phyloP scores from a whole-genome alignment of 495 filamentous ascomycete genomes.

The Talaromyces borbonicus region DNA sequence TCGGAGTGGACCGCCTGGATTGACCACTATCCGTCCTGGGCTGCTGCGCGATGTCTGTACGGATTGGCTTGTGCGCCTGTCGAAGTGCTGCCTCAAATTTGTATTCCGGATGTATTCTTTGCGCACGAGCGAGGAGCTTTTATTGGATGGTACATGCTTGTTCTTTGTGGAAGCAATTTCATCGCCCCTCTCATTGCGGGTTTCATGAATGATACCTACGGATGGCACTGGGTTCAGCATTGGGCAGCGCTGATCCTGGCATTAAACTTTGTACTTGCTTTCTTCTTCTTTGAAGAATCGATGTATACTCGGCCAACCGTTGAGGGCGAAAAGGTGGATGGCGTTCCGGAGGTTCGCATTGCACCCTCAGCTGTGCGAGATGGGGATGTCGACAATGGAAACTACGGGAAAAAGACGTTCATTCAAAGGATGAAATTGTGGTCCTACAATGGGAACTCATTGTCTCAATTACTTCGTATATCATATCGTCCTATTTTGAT shows the following conservation, averaged over 20 bases:
- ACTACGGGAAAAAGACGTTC: neutral
- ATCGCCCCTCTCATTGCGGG: constrained; percentile 41
- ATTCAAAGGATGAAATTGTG: constrained; percentile 9
- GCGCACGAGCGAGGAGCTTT: constrained; percentile 42
- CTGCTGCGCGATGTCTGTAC: constrained; percentile 39
- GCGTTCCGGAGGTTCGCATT: neutral
- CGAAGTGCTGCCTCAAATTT: constrained; percentile 40
- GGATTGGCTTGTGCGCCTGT: constrained; percentile 44
- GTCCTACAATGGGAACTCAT: constrained; percentile 4
- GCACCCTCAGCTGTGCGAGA: neutral
- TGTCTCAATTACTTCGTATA: constrained; percentile 5
- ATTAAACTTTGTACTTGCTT: constrained; percentile 36
- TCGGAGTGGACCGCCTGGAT: constrained; percentile 38
- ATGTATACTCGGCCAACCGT: constrained; percentile 5
- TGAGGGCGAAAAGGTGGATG: constrained; percentile 3
- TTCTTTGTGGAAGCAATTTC: constrained; percentile 38
- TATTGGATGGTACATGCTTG: constrained; percentile 41
- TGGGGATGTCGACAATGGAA: neutral
- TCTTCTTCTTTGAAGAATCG: constrained; percentile 50
- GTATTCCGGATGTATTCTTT: constrained; percentile 41
- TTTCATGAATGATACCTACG: constrained; percentile 39
- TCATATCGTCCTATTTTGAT: constrained; percentile 6
- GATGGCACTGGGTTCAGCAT: constrained; percentile 40
- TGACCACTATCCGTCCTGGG: constrained; percentile 36
- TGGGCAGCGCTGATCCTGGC: constrained; percentile 42